Conservation (phyloP, 2,329 filamentous ascomycete species). For the Trichophyton verrucosum region DNA sequence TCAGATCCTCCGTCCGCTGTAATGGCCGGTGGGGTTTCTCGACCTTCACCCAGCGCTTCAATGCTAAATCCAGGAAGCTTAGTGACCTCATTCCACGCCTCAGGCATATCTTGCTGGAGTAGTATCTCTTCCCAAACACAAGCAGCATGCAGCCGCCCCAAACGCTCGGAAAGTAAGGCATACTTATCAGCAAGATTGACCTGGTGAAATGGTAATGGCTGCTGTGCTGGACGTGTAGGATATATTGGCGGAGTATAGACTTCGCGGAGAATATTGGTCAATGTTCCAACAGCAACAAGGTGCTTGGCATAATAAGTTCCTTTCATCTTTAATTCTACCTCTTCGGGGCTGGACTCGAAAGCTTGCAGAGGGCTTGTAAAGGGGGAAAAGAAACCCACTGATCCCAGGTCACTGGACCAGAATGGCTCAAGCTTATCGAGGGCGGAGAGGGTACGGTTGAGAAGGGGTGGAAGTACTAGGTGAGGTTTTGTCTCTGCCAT, state of each 20-base stretch:
- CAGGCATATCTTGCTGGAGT: constrained; percentile 60
- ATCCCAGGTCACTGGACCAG: constrained; percentile 41
- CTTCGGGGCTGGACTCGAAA: constrained; percentile 16
- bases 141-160: constrained; percentile 66
- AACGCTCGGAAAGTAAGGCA: constrained; percentile 54
- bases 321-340: constrained; percentile 35
- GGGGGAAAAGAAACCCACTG: constrained; percentile 51
- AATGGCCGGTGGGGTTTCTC: constrained; percentile 14
- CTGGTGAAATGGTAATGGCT: constrained; percentile 53
- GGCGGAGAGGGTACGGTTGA: constrained; percentile 59
- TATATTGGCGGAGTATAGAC: constrained; percentile 56
- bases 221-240: constrained; percentile 49
- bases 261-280: constrained; percentile 62
- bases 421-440: constrained; percentile 58
- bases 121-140: constrained; percentile 77
- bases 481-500: constrained; percentile 72
- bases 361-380: constrained; percentile 36
- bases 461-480: constrained; percentile 66
- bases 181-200: constrained; percentile 83
- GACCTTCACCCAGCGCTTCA: constrained; percentile 31
- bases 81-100: constrained; percentile 40
- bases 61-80: constrained; percentile 29
- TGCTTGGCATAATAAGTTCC: constrained; percentile 72
- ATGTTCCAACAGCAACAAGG: constrained; percentile 60
- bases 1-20: constrained; percentile 15